Evolutionary conservation across 2,329 filamentous ascomycete species (phyloP).

Genomic region (Xylogone sp.): DNA sequence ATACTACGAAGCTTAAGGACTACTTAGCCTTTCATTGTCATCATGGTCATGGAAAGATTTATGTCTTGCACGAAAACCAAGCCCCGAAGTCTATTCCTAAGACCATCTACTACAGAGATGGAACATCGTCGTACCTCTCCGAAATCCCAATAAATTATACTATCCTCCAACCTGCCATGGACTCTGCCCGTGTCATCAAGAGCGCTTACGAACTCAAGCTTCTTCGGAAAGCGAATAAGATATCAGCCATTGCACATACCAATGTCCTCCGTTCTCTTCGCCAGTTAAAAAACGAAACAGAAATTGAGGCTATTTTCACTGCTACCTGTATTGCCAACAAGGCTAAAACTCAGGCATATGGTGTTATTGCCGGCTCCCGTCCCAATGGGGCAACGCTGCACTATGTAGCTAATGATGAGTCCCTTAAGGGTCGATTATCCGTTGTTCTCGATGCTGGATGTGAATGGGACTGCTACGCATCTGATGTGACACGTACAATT

Average conservation of each 20-base stretch:
- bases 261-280: constrained; percentile 64
- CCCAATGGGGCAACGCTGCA: constrained; percentile 82
- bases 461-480: constrained; percentile 82
- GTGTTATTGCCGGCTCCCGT: constrained; percentile 82
- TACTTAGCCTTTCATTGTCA: constrained; percentile 42
- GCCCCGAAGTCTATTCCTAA: constrained; percentile 8
- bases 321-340: constrained; percentile 68
- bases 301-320: constrained; percentile 77
- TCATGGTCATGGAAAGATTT: constrained; percentile 36
- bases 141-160: constrained; percentile 39
- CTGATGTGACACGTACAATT: constrained; percentile 85
- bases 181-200: constrained; percentile 78
- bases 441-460: constrained; percentile 84
- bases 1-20: constrained; percentile 46
- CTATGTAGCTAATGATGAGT: constrained; percentile 76
- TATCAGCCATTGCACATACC: constrained; percentile 75
- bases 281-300: constrained; percentile 68
- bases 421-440: constrained; percentile 65
- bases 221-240: constrained; percentile 74
- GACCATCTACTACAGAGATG: constrained; percentile 1
- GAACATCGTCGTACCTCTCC: constrained; percentile 3
- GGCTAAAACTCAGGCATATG: constrained; percentile 77
- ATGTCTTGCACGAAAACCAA: constrained; percentile 42
- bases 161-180: constrained; percentile 66
- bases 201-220: constrained; percentile 80